Conservation (phyloP, 495 filamentous ascomycete species). For the Geopyxis carbonaria region DNA sequence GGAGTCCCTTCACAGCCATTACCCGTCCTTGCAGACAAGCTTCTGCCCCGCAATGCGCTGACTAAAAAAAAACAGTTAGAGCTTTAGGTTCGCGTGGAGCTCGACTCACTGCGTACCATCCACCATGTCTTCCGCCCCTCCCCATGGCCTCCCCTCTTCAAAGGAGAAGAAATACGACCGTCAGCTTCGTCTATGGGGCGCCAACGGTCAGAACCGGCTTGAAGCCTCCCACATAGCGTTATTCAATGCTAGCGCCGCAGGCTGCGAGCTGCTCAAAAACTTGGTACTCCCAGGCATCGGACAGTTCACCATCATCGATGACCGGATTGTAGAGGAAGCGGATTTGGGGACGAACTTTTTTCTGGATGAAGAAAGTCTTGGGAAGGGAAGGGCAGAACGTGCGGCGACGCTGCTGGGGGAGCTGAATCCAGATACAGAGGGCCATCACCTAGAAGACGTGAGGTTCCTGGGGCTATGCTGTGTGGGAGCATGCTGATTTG, state of each 20-base stretch:
- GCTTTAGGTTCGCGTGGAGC: background rate
- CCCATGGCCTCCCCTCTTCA: conserved; percentile 40
- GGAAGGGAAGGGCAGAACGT: conserved; percentile 62
- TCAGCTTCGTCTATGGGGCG: conserved; percentile 89
- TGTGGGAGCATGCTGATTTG: background rate
- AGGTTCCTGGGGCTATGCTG: conserved; percentile 12
- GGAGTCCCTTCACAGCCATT: no score
- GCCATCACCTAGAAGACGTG: conserved; percentile 39
- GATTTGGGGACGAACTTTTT: conserved; percentile 97
- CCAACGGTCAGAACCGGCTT: conserved; percentile 73
- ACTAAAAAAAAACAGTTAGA: no score
- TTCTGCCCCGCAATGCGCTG: no score
- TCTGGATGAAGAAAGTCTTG: conserved; percentile 58
- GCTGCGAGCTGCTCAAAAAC: conserved; percentile 91
- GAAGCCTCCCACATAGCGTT: conserved; percentile 80
- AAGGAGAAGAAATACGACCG: conserved; percentile 93
- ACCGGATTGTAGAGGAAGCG: conserved; percentile 52
- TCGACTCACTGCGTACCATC: no score
- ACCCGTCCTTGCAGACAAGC: no score
- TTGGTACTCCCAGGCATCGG: conserved; percentile 89
- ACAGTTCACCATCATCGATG: conserved; percentile 84
- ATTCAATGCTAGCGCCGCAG: conserved; percentile 68
- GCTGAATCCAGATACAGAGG: conserved; percentile 88
- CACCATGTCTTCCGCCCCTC: conserved; percentile 15
- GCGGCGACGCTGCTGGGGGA: conserved; percentile 62